Evolutionary conservation across 208 protist genomes (phyloP).

Genomic region (Acanthamoeba royreba): DNA sequence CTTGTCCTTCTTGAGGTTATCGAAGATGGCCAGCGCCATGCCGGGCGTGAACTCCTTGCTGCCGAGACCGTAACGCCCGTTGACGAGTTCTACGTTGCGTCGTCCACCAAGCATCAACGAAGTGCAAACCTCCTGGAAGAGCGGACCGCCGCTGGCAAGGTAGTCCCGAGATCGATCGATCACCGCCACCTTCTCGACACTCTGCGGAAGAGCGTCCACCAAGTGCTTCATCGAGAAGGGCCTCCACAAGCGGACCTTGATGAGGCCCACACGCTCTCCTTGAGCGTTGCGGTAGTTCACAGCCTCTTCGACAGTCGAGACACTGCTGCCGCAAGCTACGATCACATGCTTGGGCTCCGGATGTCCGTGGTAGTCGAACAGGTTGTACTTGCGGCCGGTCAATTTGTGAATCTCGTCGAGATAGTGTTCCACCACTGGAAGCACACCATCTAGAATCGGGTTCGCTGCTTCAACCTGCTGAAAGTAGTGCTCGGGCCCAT

Average conservation of each 20-base stretch:
- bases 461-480: constrained; percentile 76
- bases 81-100: constrained; percentile 58
- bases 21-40: constrained; percentile 74
- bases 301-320: constrained; percentile 53
- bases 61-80: constrained; percentile 79
- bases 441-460: constrained; percentile 59
- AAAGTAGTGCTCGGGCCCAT: constrained; percentile 78
- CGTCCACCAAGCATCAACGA: neutral
- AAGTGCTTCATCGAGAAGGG: constrained; percentile 72
- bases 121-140: constrained; percentile 81
- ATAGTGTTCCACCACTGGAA: constrained; percentile 65
- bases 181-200: constrained; percentile 72
- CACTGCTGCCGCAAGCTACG: constrained; percentile 73
- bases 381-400: constrained; percentile 72
- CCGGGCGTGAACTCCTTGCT: constrained; percentile 82
- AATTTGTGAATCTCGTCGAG: constrained; percentile 64
- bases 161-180: constrained; percentile 79
- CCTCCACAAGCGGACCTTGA: constrained; percentile 79
- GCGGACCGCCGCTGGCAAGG: constrained; percentile 71
- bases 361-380: constrained; percentile 77
- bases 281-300: constrained; percentile 61
- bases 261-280: constrained; percentile 78
- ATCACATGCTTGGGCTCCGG: constrained; percentile 73
- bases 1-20: constrained; percentile 66
- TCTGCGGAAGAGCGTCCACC: constrained; percentile 63